phyloP scores from a whole-genome alignment of 805 yeast species.

The Saccharomycopsis malanga region DNA sequence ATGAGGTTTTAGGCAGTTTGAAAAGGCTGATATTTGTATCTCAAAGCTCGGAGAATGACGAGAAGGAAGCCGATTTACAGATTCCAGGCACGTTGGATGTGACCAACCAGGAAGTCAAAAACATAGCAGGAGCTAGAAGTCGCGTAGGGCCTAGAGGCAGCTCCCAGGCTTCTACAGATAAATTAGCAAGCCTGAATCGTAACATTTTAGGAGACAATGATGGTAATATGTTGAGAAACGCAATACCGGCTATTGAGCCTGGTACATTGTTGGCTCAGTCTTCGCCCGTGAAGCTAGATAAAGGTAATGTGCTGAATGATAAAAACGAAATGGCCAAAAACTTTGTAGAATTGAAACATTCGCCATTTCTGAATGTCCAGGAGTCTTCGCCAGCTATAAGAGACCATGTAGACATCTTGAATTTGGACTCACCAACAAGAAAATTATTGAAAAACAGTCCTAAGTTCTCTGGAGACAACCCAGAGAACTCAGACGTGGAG shows the following conservation, averaged over 20 bases:
- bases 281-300: neutral
- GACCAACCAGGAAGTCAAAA: neutral
- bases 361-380: conserved; percentile 22
- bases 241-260: neutral
- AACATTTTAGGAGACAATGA: neutral
- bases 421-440: conserved; percentile 8
- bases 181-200: neutral
- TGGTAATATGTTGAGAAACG: neutral
- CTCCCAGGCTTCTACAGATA: neutral
- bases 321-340: neutral
- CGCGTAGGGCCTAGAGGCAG: neutral
- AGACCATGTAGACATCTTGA: conserved; percentile 20
- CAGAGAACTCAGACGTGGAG: conserved; percentile 21
- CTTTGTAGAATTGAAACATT: neutral
- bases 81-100: conserved; percentile 17
- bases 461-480: too few species aligned
- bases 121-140: neutral
- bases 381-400: conserved; percentile 27
- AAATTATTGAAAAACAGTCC: neutral
- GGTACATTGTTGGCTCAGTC: neutral
- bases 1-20: neutral
- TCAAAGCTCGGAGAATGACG: conserved; percentile 11
- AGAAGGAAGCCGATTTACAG: conserved; percentile 13
- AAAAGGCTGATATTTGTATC: conserved; percentile 1
- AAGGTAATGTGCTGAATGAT: neutral